These are phyloP conservation scores for Candida nitratophila DNA, from an alignment of 805 yeast genomes.

Conservation along the genomic window DNA sequence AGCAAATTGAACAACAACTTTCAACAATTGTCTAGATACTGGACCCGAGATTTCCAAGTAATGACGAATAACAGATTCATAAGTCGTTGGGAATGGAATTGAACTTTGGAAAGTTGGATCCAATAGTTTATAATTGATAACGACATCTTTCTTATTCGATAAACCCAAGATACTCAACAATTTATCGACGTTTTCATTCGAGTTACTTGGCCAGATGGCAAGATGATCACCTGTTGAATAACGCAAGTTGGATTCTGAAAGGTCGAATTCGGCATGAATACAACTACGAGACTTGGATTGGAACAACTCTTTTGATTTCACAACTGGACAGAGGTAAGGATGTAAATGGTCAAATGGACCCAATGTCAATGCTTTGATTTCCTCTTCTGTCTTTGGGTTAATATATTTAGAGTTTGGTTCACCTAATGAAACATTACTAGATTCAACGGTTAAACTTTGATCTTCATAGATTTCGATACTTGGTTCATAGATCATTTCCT, in stretches of 20 bases:
- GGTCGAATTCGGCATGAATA: slow-evolving; percentile 84
- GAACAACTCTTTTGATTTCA: slow-evolving; percentile 63
- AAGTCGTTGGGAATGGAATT: slow-evolving; percentile 69
- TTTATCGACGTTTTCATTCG: slow-evolving; percentile 63
- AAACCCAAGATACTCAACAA: slow-evolving; percentile 63
- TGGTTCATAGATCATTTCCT: slow-evolving; percentile 75
- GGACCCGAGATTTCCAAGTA: slow-evolving; percentile 90
- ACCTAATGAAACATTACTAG: slow-evolving; percentile 57
- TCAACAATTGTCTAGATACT: slow-evolving; percentile 80
- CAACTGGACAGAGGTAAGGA: slow-evolving; percentile 74
- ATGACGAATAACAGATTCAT: slow-evolving; percentile 77
- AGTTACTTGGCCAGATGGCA: slow-evolving; percentile 91
- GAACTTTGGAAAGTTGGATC: slow-evolving; percentile 55
- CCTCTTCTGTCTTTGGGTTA: slow-evolving; percentile 25
- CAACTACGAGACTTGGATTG: slow-evolving; percentile 61
- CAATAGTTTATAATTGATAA: slow-evolving; percentile 57
- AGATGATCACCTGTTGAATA: slow-evolving; percentile 95
- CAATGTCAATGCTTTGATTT: slow-evolving; percentile 28
- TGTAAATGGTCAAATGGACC: slow-evolving; percentile 80
- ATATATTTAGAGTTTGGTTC: slow-evolving; percentile 67
- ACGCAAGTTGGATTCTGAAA: slow-evolving; percentile 64
- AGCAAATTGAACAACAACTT: slow-evolving; percentile 71
- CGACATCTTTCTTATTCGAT: slow-evolving; percentile 39
- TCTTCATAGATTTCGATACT: slow-evolving; percentile 37
- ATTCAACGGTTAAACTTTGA: slow-evolving; percentile 23